Evolutionary conservation across 2,329 filamentous ascomycete genomes (phyloP).

Genomic region (Blastomyces parvus): DNA sequence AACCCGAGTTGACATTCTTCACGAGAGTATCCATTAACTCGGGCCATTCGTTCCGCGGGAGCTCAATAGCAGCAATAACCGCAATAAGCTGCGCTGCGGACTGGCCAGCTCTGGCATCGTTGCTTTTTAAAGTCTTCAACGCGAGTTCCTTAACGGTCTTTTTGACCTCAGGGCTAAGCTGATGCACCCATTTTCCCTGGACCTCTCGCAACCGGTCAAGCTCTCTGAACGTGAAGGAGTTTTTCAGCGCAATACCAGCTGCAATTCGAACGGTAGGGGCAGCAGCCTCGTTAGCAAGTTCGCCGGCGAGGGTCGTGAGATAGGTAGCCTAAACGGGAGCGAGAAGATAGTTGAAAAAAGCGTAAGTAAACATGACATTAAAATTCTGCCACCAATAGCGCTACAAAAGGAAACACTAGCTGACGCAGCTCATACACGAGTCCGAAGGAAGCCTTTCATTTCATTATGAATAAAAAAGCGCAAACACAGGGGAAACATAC

Average conservation of each 20-base stretch:
- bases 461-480: slow-evolving; percentile 19
- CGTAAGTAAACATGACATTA: background rate
- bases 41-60: slow-evolving; percentile 85
- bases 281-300: slow-evolving; percentile 83
- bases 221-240: slow-evolving; percentile 93
- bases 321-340: slow-evolving; percentile 63
- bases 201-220: slow-evolving; percentile 76
- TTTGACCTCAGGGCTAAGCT: slow-evolving; percentile 74
- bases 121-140: slow-evolving; percentile 74
- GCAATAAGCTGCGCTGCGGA: slow-evolving; percentile 92
- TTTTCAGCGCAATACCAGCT: slow-evolving; percentile 93
- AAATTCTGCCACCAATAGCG: background rate
- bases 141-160: slow-evolving; percentile 77
- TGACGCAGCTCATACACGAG: slow-evolving; percentile 17
- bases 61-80: slow-evolving; percentile 86
- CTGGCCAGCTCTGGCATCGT: slow-evolving; percentile 71
- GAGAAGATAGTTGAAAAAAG: slow-evolving; percentile 11
- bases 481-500: slow-evolving; percentile 49
- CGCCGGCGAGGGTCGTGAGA: slow-evolving; percentile 81
- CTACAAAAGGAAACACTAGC: background rate
- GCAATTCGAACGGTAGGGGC: slow-evolving; percentile 80
- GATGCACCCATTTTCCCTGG: slow-evolving; percentile 84
- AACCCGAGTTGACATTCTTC: slow-evolving; percentile 81
- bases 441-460: slow-evolving; percentile 9
- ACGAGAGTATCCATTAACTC: slow-evolving; percentile 85